Base-by-base conservation (phyloP, 805 yeast genomes). In the Metschnikowia gruessii region DNA sequence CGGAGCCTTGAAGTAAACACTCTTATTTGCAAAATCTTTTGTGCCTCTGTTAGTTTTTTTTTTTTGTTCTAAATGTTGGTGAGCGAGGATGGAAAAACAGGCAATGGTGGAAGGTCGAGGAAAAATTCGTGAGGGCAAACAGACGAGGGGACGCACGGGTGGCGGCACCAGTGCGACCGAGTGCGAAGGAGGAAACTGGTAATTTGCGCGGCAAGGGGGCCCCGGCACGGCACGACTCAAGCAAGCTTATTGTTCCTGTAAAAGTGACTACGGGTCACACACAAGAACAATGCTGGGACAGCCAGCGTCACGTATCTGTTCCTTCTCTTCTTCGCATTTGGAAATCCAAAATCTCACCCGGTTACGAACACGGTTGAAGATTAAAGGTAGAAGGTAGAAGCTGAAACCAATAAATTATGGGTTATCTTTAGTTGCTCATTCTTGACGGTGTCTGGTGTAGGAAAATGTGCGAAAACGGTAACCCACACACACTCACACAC, bases 61-160 rank as follows among this genome's bases (percentile, higher is more conserved):
- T 16, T 28, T 39, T 38, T 28, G 32, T 28, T 44, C 24, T 34
- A 21, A 34, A 12, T n/a, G 28, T 38, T 28, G 40, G 40, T 24
- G 48, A 28, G 28, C 35, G 41, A 24, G 28, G 31, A 21, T 21
- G 24, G 29, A 37, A 31, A 45, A 15, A 18, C 19, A n/a, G 19
- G 48, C 38, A 31, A 19, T 3, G 34, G 35, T 40, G 45, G 49
- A 45, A 45, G 38, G 39, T 40, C 16, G 44, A 45, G 45, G 49
- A 45, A 45, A 45, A 40, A 40, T 37, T 37, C 36, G 42, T 17
- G 42, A 31, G 38, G 45, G 49, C 49, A 45, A 45, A 41, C 42
- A 45, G 21, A 22, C 31, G 31, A 29, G 42, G 46, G 32, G 16
- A 19, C 46, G n/a, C n/a, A 28, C 40, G 38, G 46, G 37, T 31